Conservation (phyloP, 1,284 basidiomycete species). For the Pholiota adiposa region DNA sequence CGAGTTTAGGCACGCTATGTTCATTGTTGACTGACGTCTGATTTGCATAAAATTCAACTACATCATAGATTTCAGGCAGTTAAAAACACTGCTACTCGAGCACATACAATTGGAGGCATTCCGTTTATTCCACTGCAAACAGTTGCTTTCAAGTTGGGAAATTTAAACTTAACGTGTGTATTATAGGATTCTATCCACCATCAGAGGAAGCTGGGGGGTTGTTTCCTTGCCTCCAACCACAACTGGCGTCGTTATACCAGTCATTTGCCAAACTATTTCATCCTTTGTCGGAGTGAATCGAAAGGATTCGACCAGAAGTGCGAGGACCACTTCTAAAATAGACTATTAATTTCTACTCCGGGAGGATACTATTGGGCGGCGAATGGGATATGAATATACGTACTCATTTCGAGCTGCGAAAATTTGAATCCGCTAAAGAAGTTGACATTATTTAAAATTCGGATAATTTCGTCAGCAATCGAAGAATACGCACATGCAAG, state of each 20-base stretch:
- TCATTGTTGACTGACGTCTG: too few relatives aligned
- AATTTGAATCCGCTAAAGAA: constrained; percentile 27
- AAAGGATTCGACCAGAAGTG: constrained; percentile 23
- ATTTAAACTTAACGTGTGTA: too few relatives aligned
- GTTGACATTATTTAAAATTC: too few relatives aligned
- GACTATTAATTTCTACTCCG: too few relatives aligned
- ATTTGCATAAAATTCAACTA: too few relatives aligned
- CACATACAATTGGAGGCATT: too few relatives aligned
- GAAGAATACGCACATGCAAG: constrained; percentile 38
- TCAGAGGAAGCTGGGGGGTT: constrained; percentile 1
- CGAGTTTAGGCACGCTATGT: too few relatives aligned
- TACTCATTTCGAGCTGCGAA: constrained; percentile 33
- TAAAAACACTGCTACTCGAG: too few relatives aligned
- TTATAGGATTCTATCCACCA: background rate
- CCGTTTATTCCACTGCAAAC: background rate
- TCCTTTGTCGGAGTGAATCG: constrained; percentile 21
- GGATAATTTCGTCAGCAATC: too few relatives aligned
- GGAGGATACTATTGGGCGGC: too few relatives aligned
- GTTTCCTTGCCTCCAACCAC: background rate
- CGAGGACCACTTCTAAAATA: constrained; percentile 28
- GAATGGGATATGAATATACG: constrained; percentile 19
- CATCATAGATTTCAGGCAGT: too few relatives aligned
- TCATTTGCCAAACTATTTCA: constrained; percentile 28
- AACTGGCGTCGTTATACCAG: constrained; percentile 20
- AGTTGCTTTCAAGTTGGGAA: too few relatives aligned